Evolutionary conservation across 2,329 filamentous ascomycete species (phyloP).

Genomic region (Byssothecium circinans): DNA sequence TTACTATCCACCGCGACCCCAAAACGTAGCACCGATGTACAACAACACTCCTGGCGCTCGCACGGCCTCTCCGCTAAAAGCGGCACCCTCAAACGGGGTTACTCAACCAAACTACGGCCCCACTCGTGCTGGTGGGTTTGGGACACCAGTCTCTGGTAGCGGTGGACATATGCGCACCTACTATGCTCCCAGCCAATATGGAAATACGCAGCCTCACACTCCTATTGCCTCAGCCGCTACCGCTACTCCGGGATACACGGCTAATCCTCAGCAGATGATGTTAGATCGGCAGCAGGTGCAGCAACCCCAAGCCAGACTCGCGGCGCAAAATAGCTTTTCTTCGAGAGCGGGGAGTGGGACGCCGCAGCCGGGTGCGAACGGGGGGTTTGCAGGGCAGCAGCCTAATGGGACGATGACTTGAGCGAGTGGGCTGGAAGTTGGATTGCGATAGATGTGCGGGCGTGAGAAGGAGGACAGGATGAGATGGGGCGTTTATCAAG

Average conservation of each 20-base stretch:
- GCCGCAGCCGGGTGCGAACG: constrained; percentile 35
- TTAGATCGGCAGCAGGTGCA: constrained; percentile 39
- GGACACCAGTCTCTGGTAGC: constrained; percentile 28
- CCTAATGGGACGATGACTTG: constrained; percentile 28
- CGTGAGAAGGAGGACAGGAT: background rate
- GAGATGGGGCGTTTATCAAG: too few relatives aligned
- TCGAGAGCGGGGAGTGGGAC: constrained; percentile 40
- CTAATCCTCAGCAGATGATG: constrained; percentile 40
- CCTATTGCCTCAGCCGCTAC: constrained; percentile 13
- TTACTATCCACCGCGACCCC: constrained; percentile 39
- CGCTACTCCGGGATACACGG: constrained; percentile 22
- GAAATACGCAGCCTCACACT: constrained; percentile 34
- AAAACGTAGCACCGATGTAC: constrained; percentile 39
- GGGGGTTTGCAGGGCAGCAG: constrained; percentile 25
- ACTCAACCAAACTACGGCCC: constrained; percentile 30
- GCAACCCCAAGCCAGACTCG: constrained; percentile 41
- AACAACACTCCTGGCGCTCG: constrained; percentile 30
- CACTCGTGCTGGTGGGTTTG: constrained; percentile 26
- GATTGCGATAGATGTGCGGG: background rate
- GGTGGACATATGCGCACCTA: constrained; percentile 38
- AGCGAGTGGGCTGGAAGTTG: background rate
- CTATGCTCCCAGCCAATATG: constrained; percentile 38
- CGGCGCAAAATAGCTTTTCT: constrained; percentile 40
- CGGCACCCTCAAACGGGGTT: constrained; percentile 14
- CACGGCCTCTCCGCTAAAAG: constrained; percentile 42